Conservation (phyloP, 106 monocot species). For the Xerophyta viscosa region DNA sequence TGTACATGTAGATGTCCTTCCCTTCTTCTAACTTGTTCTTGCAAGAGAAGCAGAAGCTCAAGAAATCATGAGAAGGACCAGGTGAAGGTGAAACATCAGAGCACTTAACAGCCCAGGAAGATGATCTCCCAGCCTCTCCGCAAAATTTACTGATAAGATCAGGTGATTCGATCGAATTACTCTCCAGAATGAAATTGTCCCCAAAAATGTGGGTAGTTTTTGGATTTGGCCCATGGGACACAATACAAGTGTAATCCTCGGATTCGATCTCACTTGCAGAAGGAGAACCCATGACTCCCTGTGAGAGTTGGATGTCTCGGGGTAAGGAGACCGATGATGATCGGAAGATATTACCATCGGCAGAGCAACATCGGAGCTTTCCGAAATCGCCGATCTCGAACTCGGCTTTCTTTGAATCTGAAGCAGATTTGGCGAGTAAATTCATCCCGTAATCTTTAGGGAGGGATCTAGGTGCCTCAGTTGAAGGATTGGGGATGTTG, state of each 20-base stretch:
- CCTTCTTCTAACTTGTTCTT: slow-evolving; percentile 28
- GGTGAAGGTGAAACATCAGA: not conserved
- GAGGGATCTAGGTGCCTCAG: slow-evolving; percentile 20
- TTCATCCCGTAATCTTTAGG: slow-evolving; percentile 16
- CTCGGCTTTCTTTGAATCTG: slow-evolving; percentile 1
- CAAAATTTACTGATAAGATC: not conserved
- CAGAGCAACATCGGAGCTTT: slow-evolving; percentile 33
- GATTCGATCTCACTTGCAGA: slow-evolving; percentile 34
- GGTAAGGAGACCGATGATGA: too few species aligned
- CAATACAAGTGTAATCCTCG: slow-evolving; percentile 34
- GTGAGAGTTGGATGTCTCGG: slow-evolving; percentile 12
- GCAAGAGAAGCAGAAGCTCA: slow-evolving; percentile 38
- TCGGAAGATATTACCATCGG: slow-evolving; percentile 7
- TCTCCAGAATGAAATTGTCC: slow-evolving; percentile 28
- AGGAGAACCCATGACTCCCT: slow-evolving; percentile 7
- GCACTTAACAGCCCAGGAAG: slow-evolving; percentile 17
- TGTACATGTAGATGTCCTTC: slow-evolving; percentile 43
- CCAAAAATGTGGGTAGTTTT: slow-evolving; percentile 38
- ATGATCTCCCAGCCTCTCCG: slow-evolving; percentile 4
- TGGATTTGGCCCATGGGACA: slow-evolving; percentile 25
- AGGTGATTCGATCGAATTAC: not conserved
- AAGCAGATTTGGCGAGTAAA: not conserved
- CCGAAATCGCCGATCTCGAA: slow-evolving; percentile 18
- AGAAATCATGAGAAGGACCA: slow-evolving; percentile 9
- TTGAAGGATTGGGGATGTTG: too few species aligned